phyloP scores from a whole-genome alignment of 176 grass and related monocot species.

The Eleusine indica region DNA sequence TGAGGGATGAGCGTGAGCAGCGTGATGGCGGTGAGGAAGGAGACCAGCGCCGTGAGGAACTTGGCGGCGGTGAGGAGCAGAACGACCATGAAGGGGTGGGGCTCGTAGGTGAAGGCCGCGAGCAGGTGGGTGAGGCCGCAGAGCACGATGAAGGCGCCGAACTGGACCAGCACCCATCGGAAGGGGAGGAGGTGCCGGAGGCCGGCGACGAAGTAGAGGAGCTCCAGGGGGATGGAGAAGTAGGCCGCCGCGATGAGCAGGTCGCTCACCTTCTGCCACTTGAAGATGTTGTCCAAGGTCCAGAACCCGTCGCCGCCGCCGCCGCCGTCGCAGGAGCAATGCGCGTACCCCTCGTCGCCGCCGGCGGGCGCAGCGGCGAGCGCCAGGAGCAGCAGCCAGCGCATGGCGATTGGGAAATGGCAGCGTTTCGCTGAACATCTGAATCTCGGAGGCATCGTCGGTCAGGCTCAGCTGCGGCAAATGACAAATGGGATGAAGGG shows the following conservation, averaged over 20 bases:
- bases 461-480: neutral
- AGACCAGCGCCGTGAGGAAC: constrained; percentile 90
- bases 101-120: constrained; percentile 86
- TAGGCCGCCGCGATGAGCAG: constrained; percentile 90
- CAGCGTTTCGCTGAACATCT: constrained; percentile 33
- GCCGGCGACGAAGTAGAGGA: constrained; percentile 84
- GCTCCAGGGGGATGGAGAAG: constrained; percentile 87
- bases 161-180: constrained; percentile 93
- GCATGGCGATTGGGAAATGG: constrained; percentile 10
- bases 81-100: constrained; percentile 79
- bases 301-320: constrained; percentile 36
- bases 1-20: constrained; percentile 95
- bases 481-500: neutral
- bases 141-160: constrained; percentile 89
- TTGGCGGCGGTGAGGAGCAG: constrained; percentile 84
- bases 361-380: constrained; percentile 20
- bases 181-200: constrained; percentile 86
- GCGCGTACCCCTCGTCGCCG: constrained; percentile 28
- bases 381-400: constrained; percentile 13
- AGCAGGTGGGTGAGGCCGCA: constrained; percentile 97
- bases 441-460: constrained; percentile 46
- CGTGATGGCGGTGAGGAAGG: constrained; percentile 92
- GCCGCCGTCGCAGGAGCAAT: constrained; percentile 37
- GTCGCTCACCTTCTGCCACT: constrained; percentile 95
- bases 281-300: constrained; percentile 73